Evolutionary conservation across 1,284 basidiomycete species (phyloP), one percentile per base, ranked within the genome.

Genomic region (Uromyces viciae-fabae): DNA sequence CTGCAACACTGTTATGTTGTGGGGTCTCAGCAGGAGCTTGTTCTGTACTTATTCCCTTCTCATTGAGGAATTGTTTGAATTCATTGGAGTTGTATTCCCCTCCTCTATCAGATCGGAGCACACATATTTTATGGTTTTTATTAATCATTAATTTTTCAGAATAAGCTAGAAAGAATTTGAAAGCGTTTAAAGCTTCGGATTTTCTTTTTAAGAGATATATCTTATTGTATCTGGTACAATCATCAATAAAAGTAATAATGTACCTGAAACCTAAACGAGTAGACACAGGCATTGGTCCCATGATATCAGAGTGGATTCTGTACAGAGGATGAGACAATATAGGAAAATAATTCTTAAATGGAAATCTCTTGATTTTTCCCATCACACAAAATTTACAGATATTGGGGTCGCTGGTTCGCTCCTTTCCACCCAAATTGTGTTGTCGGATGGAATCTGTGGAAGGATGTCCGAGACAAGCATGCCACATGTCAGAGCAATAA

Each of bases 171-270:
- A 49, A 11, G 22, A 49, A 11, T 49, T 68, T 40, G 36, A 68
- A 72, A 42, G 7, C 9, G 28, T 28, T 17, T 33, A 68, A 40
- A 19, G 64, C n/a, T 15, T 62, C 25, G 9, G n/a, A 25, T 62
- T 62, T 62, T 15, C 25, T 25, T 62, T 36, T 62, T 36, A 62
- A 11, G 25, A 62, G 58, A 25, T 14, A 25, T 9, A 62, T 36
- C 25, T 62, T 62, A 62, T 62, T 62, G 58, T 62, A 62, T 11
- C 33, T 9, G 9, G 58, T 25, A 25, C 25, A 25, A 25, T 25
- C 9, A 25, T 68, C 64, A 38, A 68, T 68, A 68, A 68, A 68
- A 38, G 64, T 68, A 15, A 68, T 11, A 68, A 68, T 40, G n/a
- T 72, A 46, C 49, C 46, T 46, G n/a, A 72, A 46, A 7, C 42